These are phyloP conservation scores for Cystobasidium sp. DNA, from an alignment of 1,284 basidiomycete genomes.

Conservation along the genomic window DNA sequence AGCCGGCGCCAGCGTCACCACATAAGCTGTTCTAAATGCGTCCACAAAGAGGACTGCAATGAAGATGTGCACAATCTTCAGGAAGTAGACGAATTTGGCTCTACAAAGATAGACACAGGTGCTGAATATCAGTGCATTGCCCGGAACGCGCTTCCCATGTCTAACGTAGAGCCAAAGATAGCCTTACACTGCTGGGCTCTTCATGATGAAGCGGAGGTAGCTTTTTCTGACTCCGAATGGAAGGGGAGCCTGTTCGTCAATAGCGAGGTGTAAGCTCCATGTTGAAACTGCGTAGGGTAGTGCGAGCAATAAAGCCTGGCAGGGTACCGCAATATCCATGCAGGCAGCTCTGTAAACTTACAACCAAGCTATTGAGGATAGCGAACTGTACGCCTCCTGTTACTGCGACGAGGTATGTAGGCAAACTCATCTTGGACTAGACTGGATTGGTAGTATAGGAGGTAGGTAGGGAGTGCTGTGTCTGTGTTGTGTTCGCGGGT, in stretches of 20 bases:
- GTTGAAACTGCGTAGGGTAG: background rate
- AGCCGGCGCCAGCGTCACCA: conserved; percentile 28
- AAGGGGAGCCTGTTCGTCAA: conserved; percentile 29
- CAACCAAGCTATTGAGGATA: conserved; percentile 18
- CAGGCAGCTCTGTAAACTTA: background rate
- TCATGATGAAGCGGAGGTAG: conserved; percentile 42
- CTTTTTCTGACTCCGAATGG: conserved; percentile 34
- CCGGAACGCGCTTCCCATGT: background rate
- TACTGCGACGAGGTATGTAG: conserved; percentile 21
- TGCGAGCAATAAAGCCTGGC: background rate
- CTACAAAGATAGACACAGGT: background rate
- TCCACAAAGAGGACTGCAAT: conserved; percentile 38
- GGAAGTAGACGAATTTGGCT: conserved; percentile 32
- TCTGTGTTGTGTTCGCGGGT: background rate
- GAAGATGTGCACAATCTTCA: conserved; percentile 41
- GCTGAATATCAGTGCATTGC: background rate
- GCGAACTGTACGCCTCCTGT: conserved; percentile 13
- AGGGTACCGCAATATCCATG: background rate
- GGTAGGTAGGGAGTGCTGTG: background rate
- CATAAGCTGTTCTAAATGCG: conserved; percentile 35
- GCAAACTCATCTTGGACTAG: conserved; percentile 9
- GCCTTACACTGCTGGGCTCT: conserved; percentile 32
- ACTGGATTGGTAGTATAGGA: background rate
- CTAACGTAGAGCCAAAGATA: background rate
- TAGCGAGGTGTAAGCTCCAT: background rate